Evolutionary conservation across 2,329 filamentous ascomycete genomes (phyloP).

Genomic region (Ascochyta koolunga): DNA sequence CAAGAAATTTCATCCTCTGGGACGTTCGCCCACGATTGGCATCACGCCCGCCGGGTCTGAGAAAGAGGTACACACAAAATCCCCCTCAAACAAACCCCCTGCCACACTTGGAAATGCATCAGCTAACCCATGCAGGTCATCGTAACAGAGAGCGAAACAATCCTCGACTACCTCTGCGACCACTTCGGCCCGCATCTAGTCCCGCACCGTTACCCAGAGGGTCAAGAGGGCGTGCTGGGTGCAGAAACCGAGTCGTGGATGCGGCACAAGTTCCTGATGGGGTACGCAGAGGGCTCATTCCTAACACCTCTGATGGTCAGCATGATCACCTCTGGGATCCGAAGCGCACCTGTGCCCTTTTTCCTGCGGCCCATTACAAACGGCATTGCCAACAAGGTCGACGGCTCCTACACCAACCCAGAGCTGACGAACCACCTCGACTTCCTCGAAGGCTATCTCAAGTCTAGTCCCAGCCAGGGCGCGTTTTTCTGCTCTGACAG

Average conservation of each 20-base stretch:
- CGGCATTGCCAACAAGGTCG: constrained; percentile 58
- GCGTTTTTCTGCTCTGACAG: constrained; percentile 57
- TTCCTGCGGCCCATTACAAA: constrained; percentile 70
- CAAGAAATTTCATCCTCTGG: constrained; percentile 79
- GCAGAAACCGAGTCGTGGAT: constrained; percentile 66
- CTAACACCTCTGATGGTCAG: constrained; percentile 73
- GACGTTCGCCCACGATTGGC: constrained; percentile 82
- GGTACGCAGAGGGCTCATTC: constrained; percentile 84
- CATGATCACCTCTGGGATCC: constrained; percentile 63
- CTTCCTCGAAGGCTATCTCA: constrained; percentile 59
- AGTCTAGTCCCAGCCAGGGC: constrained; percentile 54
- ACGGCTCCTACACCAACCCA: constrained; percentile 52
- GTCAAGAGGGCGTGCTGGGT: constrained; percentile 61
- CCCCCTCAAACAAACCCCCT: background rate
- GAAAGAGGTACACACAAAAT: constrained; percentile 52
- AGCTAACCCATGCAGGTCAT: constrained; percentile 52
- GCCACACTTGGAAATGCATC: background rate
- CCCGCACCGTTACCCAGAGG: constrained; percentile 59
- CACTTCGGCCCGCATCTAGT: constrained; percentile 62
- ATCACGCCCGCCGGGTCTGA: constrained; percentile 59
- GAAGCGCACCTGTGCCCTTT: constrained; percentile 66
- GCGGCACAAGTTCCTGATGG: constrained; percentile 65
- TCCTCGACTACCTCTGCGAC: constrained; percentile 82
- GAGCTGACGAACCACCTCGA: constrained; percentile 56
- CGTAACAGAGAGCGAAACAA: constrained; percentile 81